Evolutionary conservation across 805 yeast species (phyloP), one percentile per base, ranked within the genome.

Genomic region (Barnettozyma pratensis): DNA sequence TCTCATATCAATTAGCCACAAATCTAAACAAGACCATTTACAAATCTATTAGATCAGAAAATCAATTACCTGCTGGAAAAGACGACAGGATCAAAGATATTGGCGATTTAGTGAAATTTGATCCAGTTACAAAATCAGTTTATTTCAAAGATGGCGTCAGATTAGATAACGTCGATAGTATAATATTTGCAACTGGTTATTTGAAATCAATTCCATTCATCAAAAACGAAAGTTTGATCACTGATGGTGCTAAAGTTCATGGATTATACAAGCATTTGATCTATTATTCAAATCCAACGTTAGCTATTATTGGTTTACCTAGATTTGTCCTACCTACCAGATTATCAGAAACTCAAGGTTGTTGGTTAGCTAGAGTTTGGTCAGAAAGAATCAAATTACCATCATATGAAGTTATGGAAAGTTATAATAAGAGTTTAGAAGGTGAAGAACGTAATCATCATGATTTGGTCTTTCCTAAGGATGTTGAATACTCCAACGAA

Each of bases 101-200:
- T 12, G 67, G 72, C 1, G 80, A 79, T 46, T 61, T 78, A 41
- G 63, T 58, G 7, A 46, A 51, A 6, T 71, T 77, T 47, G 70
- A 74, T 39, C 54, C 70, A 5, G 67, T 60, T 1, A 63, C 68
- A 1, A 65, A 68, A 42, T 57, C 69, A 0, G 73, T 81, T 2
- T 58, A 63, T 10, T 77, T 83, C 49, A 69, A 55, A 4, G 80
- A 79, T 53, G 89, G 85, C 3, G 54, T 63, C 3, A 62, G 56
- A 9, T 49, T 82, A 3, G 55, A 56, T 1, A 70, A 70, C 36
- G 75, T 85, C 38, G 91, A 86, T 52, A 58, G 60, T 26, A 68
- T 87, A 8, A 68, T 87, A 8, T 85, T 81, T 61, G 85, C 87
- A 44, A 87, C 96, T 0, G 96, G 96, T 1, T 87, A 85, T 63